These are phyloP conservation scores for Claviceps maximensis DNA, from an alignment of 2,329 filamentous ascomycete genomes.

Conservation along the genomic window DNA sequence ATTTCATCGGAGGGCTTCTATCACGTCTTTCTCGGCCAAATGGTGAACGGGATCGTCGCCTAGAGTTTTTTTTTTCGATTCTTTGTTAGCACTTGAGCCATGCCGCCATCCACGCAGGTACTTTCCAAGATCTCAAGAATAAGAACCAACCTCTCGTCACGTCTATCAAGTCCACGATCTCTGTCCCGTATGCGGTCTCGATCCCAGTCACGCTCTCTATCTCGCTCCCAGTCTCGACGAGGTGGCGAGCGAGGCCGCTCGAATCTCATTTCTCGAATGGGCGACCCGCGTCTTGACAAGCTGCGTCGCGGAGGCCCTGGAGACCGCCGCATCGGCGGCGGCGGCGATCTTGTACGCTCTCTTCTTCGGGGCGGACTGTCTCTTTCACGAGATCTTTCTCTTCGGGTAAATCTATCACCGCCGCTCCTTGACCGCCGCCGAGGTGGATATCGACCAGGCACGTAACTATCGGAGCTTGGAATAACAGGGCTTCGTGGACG, in stretches of 20 bases:
- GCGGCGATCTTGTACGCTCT: conserved; percentile 23
- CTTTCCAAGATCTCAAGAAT: neutral
- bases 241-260: conserved; percentile 27
- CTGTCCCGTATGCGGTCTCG: conserved; percentile 18
- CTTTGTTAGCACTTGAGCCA: neutral
- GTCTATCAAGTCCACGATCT: conserved; percentile 24
- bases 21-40: conserved; percentile 32
- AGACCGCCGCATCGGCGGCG: conserved; percentile 19
- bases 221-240: conserved; percentile 22
- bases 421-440: conserved; percentile 29
- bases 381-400: conserved; percentile 28
- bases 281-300: conserved; percentile 23
- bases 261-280: conserved; percentile 22
- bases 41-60: conserved; percentile 43
- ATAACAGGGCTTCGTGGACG: conserved; percentile 25
- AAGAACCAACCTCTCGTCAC: conserved; percentile 25
- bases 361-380: conserved; percentile 24
- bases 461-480: conserved; percentile 30
- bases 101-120: neutral
- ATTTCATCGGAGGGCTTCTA: conserved; percentile 18
- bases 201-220: conserved; percentile 18
- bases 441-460: conserved; percentile 29
- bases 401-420: conserved; percentile 26
- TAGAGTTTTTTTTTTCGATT: conserved; percentile 14
- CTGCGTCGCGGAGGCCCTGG: conserved; percentile 24